Evolutionary conservation across 768 basidiomycete species (phyloP).

Genomic region (Pulveroboletus sp.): DNA sequence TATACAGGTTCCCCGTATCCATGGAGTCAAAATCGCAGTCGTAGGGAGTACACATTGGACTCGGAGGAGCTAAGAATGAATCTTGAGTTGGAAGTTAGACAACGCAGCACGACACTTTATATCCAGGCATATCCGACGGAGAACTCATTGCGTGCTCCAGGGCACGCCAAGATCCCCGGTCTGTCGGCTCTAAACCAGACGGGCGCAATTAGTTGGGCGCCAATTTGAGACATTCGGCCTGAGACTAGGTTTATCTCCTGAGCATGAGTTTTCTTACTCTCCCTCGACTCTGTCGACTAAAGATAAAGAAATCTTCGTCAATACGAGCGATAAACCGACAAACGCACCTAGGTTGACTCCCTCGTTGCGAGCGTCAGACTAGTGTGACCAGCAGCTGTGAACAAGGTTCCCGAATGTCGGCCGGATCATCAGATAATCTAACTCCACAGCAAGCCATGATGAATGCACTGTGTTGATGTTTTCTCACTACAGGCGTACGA

Average conservation of each 20-base stretch:
- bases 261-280: no score
- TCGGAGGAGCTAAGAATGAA: neutral
- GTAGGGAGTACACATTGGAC: neutral
- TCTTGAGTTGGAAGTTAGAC: no score
- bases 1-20: neutral
- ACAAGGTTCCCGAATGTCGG: neutral
- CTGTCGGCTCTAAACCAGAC: neutral
- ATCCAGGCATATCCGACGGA: neutral
- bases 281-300: neutral
- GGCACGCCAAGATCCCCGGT: no score
- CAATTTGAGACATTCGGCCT: no score
- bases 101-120: neutral
- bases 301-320: neutral
- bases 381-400: neutral
- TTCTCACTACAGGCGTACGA: neutral
- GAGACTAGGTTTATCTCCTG: no score
- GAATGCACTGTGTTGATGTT: neutral
- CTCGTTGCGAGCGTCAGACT: neutral
- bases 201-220: no score
- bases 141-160: no score
- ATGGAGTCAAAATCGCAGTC: neutral
- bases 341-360: neutral
- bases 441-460: conserved; percentile 11
- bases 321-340: neutral
- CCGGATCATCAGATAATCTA: neutral